Conservation (phyloP, 2,329 filamentous ascomycete species). For the Arachnopeziza araneosa region DNA sequence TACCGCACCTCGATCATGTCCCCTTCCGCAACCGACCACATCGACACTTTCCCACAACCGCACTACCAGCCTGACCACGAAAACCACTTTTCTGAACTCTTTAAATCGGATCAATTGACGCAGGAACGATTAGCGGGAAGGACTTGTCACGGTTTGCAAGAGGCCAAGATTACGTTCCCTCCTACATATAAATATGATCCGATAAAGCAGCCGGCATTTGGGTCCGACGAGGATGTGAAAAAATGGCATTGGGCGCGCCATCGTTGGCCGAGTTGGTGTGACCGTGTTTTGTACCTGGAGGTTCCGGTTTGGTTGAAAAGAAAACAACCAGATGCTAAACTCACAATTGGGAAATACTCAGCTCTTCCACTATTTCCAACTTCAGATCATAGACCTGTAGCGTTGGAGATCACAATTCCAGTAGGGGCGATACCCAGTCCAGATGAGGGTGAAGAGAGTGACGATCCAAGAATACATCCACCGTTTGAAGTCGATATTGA, state of each 20-base stretch:
- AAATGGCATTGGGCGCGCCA: constrained; percentile 72
- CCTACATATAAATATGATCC: constrained; percentile 87
- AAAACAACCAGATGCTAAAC: constrained; percentile 35
- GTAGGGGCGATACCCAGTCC: constrained; percentile 38
- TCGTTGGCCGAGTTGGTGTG: constrained; percentile 90
- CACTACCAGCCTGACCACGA: constrained; percentile 44
- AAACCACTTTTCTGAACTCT: constrained; percentile 60
- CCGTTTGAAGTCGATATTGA: constrained; percentile 53
- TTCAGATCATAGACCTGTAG: constrained; percentile 85
- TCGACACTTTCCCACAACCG: constrained; percentile 56
- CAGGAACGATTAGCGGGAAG: constrained; percentile 62
- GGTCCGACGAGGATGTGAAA: constrained; percentile 34
- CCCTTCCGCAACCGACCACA: constrained; percentile 52
- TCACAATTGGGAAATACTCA: constrained; percentile 60
- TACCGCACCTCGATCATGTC: constrained; percentile 73
- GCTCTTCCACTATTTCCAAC: constrained; percentile 73
- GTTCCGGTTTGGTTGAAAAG: constrained; percentile 46
- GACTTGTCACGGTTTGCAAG: constrained; percentile 72
- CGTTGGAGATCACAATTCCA: constrained; percentile 63
- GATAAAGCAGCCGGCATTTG: constrained; percentile 35
- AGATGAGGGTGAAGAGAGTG: constrained; percentile 25
- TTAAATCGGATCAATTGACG: constrained; percentile 73
- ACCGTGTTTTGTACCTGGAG: constrained; percentile 76
- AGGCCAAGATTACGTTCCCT: constrained; percentile 71
- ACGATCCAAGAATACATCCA: constrained; percentile 37